Evolutionary conservation across 352 stramenopile genomes (phyloP), one percentile per base, ranked within the genome.

Genomic region (Phytopythium helicoides): DNA sequence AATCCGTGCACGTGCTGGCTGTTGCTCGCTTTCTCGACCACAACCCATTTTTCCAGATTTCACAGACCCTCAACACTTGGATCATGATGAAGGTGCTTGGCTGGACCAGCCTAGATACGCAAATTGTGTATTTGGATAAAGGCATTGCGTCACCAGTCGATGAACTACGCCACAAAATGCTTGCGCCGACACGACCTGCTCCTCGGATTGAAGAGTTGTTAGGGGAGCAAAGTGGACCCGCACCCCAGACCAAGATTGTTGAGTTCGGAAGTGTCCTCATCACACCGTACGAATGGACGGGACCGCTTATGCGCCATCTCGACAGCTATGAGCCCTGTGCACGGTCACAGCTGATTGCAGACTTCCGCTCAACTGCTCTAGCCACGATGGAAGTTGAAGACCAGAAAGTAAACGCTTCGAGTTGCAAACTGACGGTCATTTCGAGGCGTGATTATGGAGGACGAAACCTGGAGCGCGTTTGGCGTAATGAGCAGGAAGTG

Each of bases 401-500:
- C 1, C n/a, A n/a, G n/a, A n/a, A n/a, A n/a, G n/a, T n/a, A n/a
- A n/a, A n/a, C n/a, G 23, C 15, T 21, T 5, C 14, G 15, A 49
- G n/a, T 8, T 69, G 71, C 54, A 37, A 66, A 11, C 56, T 87
- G 40, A 90, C 80, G 0, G 64, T 88, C 21, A 82, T 90, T 33
- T 75, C 75, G 5, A 64, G 80, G 23, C 54, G 71, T 0, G 56
- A 71, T 3, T 86, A 86, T 47, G 42, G 41, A 3, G 80, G 77
- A 1, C 77, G 80, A 19, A 63, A 50, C n/a, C 22, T 91, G 22
- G 60, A 82, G 47, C 80, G 77, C 28, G 62, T 84, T 23, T 91
- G 80, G 80, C 39, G 68, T n/a, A 91, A 88, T 44, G 77, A 88
- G 41, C 64, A 86, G 47, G 73, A 81, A 35, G 58, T 88, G 1